Base-by-base conservation (phyloP, 2,329 filamentous ascomycete genomes). In the Podosphaera xanthii region DNA sequence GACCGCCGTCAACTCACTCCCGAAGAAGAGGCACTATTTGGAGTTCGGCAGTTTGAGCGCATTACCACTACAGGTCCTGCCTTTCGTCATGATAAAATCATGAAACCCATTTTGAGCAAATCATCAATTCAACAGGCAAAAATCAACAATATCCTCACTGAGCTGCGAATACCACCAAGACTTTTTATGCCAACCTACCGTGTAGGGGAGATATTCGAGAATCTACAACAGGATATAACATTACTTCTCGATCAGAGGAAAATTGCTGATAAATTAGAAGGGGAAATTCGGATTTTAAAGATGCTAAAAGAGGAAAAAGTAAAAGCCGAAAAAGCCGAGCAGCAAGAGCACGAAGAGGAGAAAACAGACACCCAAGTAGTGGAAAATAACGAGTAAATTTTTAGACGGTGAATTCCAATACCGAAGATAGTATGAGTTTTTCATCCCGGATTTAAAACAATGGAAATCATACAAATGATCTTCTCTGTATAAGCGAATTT, bases 21-120 rank as follows among this genome's bases (percentile, higher is more conserved):
- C 54, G 80, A 86, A 64, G 85, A 94, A 71, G 84, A 90, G 72
- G 71, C 79, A 63, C 77, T 84, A 40, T 97, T 91, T 67, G 92
- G 91, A 62, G 85, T 98, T 8, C 80, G 84, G 6, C 82, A 87
- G 63, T 85, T 91, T 68, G 91, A 97, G 59, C 86, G 91, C 35
- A 77, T 96, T 46, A 82, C 84, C 30, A 65, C 61, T 1, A 85
- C 84, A 7, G 91, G 92, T 5, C 87, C 95, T 42, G 84, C 87
- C 12, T 97, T 97, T 77, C 86, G 91, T 10, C 88, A 88, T 35
- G 86, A 91, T 65, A 84, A 81, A 69, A 80, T 91, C 60, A 83
- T 84, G 64, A 89, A 89, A 70, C 79, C 87, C 33, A 84, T 88
- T 59, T 81, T 82, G 44, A 84, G 84, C 63, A 90, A 90, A 72